Evolutionary conservation across 176 grass and related monocot species (phyloP).

Genomic region (Sorghum bicolor): Sorghum_bicolor_NCBIv3 NC_012879.2:19521501-19522000

Average conservation of each 20-base stretch:
- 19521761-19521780: not conserved
- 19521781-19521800: not conserved
- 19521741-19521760: not conserved
- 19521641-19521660: conserved; percentile 7
- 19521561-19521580: conserved; percentile 42
- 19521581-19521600: conserved; percentile 62
- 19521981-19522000: not conserved
- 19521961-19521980: not conserved
- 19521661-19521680: not conserved
- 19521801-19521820: not conserved
- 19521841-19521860: not conserved
- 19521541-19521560: conserved; percentile 77
- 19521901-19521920: not conserved
- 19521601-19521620: conserved; percentile 84
- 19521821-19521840: not conserved
- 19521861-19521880: not conserved
- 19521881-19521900: not conserved
- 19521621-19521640: conserved; percentile 7
- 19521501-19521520: conserved; percentile 82
- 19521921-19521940: not conserved
- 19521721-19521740: not conserved
- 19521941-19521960: not conserved
- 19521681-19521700: not conserved
- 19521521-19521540: conserved; percentile 61
- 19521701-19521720: not conserved